phyloP scores from a whole-genome alignment of 148 eudicot species.

The Selenicereus undatus region DNA sequence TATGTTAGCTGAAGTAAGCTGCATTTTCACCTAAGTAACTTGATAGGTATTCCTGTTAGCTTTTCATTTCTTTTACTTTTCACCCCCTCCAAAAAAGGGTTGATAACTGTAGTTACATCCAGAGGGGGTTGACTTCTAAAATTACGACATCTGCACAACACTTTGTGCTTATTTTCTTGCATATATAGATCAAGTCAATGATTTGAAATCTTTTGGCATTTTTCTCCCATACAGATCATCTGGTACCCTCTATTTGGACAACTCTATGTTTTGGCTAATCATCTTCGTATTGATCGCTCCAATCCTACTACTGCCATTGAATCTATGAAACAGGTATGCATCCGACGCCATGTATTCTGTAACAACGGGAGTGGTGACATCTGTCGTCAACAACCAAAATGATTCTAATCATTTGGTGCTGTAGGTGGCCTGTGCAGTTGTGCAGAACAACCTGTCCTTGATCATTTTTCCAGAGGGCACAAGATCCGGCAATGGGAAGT shows the following conservation, averaged over 20 bases:
- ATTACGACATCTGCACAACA: too few species aligned
- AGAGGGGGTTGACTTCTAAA: too few species aligned
- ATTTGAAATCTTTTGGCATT: background rate
- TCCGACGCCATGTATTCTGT: background rate
- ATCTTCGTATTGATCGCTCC: conserved; percentile 44
- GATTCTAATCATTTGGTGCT: background rate
- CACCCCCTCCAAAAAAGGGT: too few species aligned
- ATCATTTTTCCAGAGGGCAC: conserved; percentile 45
- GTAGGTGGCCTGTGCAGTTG: conserved; percentile 35
- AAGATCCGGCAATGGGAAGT: conserved; percentile 33
- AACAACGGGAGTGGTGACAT: background rate
- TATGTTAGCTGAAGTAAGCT: too few species aligned
- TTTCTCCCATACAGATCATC: conserved; percentile 29
- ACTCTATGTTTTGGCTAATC: conserved; percentile 34
- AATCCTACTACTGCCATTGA: conserved; percentile 36
- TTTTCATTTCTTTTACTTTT: too few species aligned
- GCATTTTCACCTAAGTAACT: background rate
- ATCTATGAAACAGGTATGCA: conserved; percentile 39
- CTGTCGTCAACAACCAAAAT: background rate
- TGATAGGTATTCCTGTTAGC: background rate
- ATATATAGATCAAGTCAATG: background rate
- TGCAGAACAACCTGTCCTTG: conserved; percentile 37
- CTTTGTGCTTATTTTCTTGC: background rate
- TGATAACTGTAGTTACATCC: too few species aligned
- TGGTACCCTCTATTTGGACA: conserved; percentile 46